These are phyloP conservation scores for Aspergillus affinis DNA, from an alignment of 495 filamentous ascomycete species.

Conservation along the genomic window DNA sequence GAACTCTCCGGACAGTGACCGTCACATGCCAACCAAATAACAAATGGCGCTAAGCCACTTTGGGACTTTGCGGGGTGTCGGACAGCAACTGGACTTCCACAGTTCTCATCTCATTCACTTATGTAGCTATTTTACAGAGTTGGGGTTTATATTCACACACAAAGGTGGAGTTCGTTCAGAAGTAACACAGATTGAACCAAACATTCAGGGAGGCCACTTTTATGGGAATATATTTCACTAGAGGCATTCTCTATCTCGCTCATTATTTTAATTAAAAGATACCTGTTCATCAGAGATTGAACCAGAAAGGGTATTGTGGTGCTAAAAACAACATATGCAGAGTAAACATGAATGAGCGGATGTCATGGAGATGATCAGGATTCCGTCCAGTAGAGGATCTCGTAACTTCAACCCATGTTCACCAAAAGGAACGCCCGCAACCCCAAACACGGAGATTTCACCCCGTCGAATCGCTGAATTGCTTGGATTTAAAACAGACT, in stretches of 20 bases:
- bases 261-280: not conserved
- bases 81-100: too few species aligned
- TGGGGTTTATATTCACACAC: not conserved
- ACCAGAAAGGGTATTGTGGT: not conserved
- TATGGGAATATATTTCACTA: not conserved
- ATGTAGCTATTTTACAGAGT: not conserved
- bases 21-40: slow-evolving; percentile 14
- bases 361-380: not conserved
- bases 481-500: not conserved
- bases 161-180: not conserved
- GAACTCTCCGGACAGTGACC: not conserved
- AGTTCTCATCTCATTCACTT: too few species aligned
- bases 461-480: not conserved
- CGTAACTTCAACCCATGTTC: not conserved
- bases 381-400: not conserved
- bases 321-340: not conserved
- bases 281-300: not conserved
- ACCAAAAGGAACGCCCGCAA: not conserved
- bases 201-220: not conserved
- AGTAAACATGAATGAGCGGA: not conserved
- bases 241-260: not conserved
- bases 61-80: not conserved
- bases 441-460: not conserved
- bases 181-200: not conserved
- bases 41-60: slow-evolving; percentile 11